Conservation (phyloP, 2,329 filamentous ascomycete species). For the Coniella vitis region DNA sequence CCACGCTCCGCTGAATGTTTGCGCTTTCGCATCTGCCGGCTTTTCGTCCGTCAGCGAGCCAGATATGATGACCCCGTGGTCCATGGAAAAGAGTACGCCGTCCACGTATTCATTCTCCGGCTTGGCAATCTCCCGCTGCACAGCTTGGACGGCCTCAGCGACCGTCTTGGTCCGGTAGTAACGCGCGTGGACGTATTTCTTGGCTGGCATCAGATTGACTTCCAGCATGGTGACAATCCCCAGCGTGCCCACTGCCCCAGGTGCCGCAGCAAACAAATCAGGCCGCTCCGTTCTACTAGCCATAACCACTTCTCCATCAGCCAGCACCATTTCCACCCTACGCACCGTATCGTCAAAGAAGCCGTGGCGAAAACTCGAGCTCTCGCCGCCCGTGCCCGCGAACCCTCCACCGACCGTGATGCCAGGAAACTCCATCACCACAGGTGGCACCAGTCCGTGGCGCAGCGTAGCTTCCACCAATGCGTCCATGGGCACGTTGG, state of each 20-base stretch:
- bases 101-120: slow-evolving; percentile 62
- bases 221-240: slow-evolving; percentile 63
- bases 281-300: slow-evolving; percentile 30
- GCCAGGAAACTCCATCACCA: slow-evolving; percentile 71
- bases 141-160: slow-evolving; percentile 38
- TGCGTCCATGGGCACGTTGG: slow-evolving; percentile 62
- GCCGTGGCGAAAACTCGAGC: slow-evolving; percentile 61
- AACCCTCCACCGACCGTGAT: slow-evolving; percentile 69
- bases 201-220: slow-evolving; percentile 54
- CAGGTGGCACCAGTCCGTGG: slow-evolving; percentile 59
- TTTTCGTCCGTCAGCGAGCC: slow-evolving; percentile 53
- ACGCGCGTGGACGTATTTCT: slow-evolving; percentile 53
- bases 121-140: slow-evolving; percentile 40
- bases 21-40: slow-evolving; percentile 31
- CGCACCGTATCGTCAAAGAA: slow-evolving; percentile 63
- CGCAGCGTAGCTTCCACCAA: slow-evolving; percentile 60
- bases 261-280: slow-evolving; percentile 60
- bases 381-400: slow-evolving; percentile 65
- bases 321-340: slow-evolving; percentile 62
- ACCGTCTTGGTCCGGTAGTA: slow-evolving; percentile 50
- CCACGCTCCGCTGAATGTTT: slow-evolving; percentile 49
- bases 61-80: slow-evolving; percentile 58
- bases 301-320: slow-evolving; percentile 55
- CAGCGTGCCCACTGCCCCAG: slow-evolving; percentile 61
- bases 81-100: slow-evolving; percentile 58